Evolutionary conservation across 73 alveolate genomes (phyloP).

Genomic region (Paramecium caudatum): DNA sequence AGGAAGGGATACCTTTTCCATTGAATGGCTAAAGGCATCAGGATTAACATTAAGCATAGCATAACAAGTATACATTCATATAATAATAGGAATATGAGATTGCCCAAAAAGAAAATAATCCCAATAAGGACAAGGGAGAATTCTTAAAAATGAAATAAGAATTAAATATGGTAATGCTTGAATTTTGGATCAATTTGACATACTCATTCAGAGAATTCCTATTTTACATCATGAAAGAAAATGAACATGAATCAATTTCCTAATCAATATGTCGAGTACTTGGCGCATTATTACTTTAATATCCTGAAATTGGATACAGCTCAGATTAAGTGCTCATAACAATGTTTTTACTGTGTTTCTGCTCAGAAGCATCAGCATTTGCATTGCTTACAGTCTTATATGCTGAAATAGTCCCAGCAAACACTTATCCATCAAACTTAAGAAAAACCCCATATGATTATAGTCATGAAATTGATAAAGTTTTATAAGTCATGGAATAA

Average conservation of each 20-base stretch:
- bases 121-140: not conserved
- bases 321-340: conserved; percentile 34
- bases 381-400: not conserved
- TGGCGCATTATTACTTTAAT: conserved; percentile 7
- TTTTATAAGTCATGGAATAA: not conserved
- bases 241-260: not conserved
- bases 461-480: not conserved
- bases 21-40: conserved; percentile 2
- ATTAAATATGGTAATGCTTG: not conserved
- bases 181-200: not conserved
- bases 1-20: conserved; percentile 1
- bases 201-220: conserved; percentile 35
- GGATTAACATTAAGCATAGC: not conserved
- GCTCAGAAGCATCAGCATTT: conserved; percentile 65
- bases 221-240: not conserved
- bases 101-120: not conserved
- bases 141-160: conserved; percentile 6
- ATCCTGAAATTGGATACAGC: conserved; percentile 62
- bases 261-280: conserved; percentile 9
- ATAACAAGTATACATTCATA: not conserved
- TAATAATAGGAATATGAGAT: conserved; percentile 6
- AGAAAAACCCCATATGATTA: not conserved
- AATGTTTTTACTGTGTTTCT: conserved; percentile 31
- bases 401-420: conserved; percentile 19
- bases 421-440: not conserved